Evolutionary conservation across 2,329 filamentous ascomycete genomes (phyloP).

Genomic region (Periconia digitata): DNA sequence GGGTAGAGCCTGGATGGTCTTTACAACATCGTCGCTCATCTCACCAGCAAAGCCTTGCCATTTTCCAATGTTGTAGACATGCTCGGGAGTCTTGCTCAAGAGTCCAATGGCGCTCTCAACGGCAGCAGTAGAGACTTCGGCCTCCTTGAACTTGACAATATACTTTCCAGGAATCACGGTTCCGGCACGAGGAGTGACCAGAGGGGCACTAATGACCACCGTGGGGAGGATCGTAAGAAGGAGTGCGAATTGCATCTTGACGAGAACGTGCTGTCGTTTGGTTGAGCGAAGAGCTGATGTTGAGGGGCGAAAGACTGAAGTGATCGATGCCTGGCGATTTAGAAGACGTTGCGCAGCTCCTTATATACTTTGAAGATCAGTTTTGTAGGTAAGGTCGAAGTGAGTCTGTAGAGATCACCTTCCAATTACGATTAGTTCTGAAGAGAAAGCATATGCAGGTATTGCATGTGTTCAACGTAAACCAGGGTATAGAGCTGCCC

Average conservation of each 20-base stretch:
- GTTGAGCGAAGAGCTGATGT: slow-evolving; percentile 18
- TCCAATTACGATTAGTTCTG: slow-evolving; percentile 31
- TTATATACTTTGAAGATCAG: slow-evolving; percentile 33
- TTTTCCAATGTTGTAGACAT: slow-evolving; percentile 41
- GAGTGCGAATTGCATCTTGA: slow-evolving; percentile 44
- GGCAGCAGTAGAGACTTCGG: slow-evolving; percentile 23
- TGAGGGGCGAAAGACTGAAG: slow-evolving; percentile 25
- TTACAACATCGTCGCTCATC: slow-evolving; percentile 32
- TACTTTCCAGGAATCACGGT: slow-evolving; percentile 46
- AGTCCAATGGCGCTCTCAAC: slow-evolving; percentile 31
- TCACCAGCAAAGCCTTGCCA: slow-evolving; percentile 45
- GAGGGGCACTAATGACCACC: slow-evolving; percentile 40
- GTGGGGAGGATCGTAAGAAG: slow-evolving; percentile 41
- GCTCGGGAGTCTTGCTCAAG: slow-evolving; percentile 29
- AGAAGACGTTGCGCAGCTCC: slow-evolving; percentile 12
- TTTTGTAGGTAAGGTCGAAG: slow-evolving; percentile 10
- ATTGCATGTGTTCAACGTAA: slow-evolving; percentile 21
- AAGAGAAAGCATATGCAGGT: slow-evolving; percentile 6
- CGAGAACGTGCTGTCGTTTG: slow-evolving; percentile 7
- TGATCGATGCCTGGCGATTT: slow-evolving; percentile 28
- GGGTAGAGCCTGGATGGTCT: slow-evolving; percentile 29
- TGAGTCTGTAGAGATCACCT: slow-evolving; percentile 26
- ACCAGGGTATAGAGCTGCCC: slow-evolving; percentile 9
- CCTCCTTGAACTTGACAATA: slow-evolving; percentile 50
- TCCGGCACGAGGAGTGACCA: slow-evolving; percentile 42